Percentiles rank a stretch among this genome's conserved stretches.
Evolutionary conservation across 106 monocot genomes (phyloP).

Genomic region (Agapanthus africanus): DNA sequence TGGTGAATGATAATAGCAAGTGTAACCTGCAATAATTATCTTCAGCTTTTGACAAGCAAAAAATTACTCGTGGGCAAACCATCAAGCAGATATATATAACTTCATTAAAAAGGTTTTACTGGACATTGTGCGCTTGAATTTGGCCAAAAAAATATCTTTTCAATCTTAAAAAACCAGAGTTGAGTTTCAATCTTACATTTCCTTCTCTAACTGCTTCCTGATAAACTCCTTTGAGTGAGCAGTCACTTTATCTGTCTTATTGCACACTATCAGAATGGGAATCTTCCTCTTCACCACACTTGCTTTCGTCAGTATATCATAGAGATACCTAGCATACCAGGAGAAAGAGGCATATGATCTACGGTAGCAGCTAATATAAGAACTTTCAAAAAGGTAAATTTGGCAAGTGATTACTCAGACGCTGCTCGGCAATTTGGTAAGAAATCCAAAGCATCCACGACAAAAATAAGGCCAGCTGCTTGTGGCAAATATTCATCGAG

Average conservation of each 20-base stretch:
- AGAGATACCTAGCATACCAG: constrained; percentile 59
- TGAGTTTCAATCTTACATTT: no score
- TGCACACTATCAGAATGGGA: constrained; percentile 75
- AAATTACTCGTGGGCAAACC: no score
- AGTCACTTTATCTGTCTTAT: constrained; percentile 93
- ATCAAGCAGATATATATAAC: no score
- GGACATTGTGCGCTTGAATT: no score
- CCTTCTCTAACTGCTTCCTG: constrained; percentile 93
- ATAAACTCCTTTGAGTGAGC: constrained; percentile 98
- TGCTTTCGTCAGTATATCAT: constrained; percentile 86
- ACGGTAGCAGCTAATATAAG: not conserved
- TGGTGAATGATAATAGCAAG: no score
- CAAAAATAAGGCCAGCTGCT: constrained; percentile 81
- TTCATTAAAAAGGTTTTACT: no score
- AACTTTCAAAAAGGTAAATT: not conserved
- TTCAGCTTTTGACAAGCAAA: no score
- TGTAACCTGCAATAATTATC: no score
- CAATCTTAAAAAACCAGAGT: no score
- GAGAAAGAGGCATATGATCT: not conserved
- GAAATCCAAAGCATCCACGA: constrained; percentile 97
- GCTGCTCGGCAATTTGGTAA: constrained; percentile 68
- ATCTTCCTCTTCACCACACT: constrained; percentile 70
- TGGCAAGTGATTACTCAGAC: constrained; percentile 58
- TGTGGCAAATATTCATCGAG: constrained; percentile 84
- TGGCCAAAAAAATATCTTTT: no score